Percentiles rank a stretch among this genome's conserved stretches.
Evolutionary conservation across 331 rosid genomes (phyloP).

Genomic region (Dryas integrifolia): DNA sequence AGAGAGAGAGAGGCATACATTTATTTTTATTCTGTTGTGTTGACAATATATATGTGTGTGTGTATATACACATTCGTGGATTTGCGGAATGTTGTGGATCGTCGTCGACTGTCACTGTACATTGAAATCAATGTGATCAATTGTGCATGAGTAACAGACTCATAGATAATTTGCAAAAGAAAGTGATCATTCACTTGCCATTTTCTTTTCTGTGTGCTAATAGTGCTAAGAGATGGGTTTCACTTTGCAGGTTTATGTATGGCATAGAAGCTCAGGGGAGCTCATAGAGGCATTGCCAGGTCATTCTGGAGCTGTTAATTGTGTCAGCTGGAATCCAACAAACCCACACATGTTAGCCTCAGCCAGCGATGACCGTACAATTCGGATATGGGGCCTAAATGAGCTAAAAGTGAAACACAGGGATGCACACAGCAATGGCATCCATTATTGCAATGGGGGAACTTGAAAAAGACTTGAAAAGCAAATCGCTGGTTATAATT

Average conservation of each 20-base stretch:
- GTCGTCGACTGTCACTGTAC: background rate
- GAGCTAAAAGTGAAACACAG: slow-evolving; percentile 50
- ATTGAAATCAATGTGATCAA: background rate
- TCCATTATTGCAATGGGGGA: slow-evolving; percentile 83
- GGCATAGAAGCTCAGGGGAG: slow-evolving; percentile 79
- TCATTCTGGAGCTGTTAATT: slow-evolving; percentile 92
- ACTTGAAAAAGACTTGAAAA: slow-evolving; percentile 36
- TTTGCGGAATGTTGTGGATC: background rate
- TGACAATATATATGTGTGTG: background rate
- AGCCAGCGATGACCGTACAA: slow-evolving; percentile 91
- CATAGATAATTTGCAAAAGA: too few relatives aligned
- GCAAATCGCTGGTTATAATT: slow-evolving; percentile 35
- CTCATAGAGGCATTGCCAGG: slow-evolving; percentile 74
- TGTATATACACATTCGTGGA: background rate
- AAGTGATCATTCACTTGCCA: background rate
- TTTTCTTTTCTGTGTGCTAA: background rate
- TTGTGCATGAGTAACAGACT: background rate
- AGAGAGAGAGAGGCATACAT: background rate
- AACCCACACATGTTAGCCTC: slow-evolving; percentile 98
- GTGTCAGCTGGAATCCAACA: slow-evolving; percentile 95
- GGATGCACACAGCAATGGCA: slow-evolving; percentile 63
- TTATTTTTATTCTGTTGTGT: background rate
- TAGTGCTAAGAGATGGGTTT: background rate
- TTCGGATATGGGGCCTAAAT: slow-evolving; percentile 90
- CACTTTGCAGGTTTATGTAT: slow-evolving; percentile 68